These are phyloP conservation scores for Aotearoamyces nothofagi DNA, from an alignment of 2,329 filamentous ascomycete species.

Conservation along the genomic window DNA sequence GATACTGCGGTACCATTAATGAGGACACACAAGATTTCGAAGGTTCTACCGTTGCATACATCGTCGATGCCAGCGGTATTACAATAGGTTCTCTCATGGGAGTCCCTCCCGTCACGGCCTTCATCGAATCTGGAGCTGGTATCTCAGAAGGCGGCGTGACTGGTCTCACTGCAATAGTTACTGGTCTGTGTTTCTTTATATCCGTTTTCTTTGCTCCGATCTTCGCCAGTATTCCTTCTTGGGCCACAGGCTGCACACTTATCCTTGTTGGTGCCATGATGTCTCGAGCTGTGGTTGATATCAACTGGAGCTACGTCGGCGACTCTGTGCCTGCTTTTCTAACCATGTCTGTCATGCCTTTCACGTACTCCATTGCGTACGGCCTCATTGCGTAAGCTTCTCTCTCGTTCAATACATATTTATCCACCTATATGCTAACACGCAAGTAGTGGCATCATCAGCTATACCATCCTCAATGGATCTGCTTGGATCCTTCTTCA, in stretches of 20 bases:
- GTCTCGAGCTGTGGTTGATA: conserved; percentile 61
- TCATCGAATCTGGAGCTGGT: conserved; percentile 78
- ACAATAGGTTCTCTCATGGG: conserved; percentile 70
- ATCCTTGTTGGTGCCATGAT: conserved; percentile 82
- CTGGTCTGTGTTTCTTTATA: conserved; percentile 74
- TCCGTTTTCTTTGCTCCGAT: conserved; percentile 82
- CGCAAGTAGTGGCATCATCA: conserved; percentile 44
- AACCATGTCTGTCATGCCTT: conserved; percentile 75
- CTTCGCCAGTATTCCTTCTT: conserved; percentile 77
- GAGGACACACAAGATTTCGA: conserved; percentile 78
- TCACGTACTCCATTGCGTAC: conserved; percentile 79
- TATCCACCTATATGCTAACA: too few species aligned
- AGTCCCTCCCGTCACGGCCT: conserved; percentile 69
- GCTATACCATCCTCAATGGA: conserved; percentile 63
- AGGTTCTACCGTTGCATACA: conserved; percentile 68
- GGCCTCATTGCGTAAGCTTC: conserved; percentile 51
- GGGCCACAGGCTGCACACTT: conserved; percentile 81
- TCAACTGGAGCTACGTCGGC: conserved; percentile 80
- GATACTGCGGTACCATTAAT: conserved; percentile 67
- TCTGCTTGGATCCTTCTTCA: conserved; percentile 54
- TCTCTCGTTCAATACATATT: too few species aligned
- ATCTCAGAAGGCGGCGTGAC: conserved; percentile 80
- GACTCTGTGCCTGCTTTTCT: conserved; percentile 77
- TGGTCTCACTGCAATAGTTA: conserved; percentile 65
- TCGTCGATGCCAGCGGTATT: conserved; percentile 67